Conservation (phyloP, 2,329 filamentous ascomycete species). For the Stylonectria norvegica region DNA sequence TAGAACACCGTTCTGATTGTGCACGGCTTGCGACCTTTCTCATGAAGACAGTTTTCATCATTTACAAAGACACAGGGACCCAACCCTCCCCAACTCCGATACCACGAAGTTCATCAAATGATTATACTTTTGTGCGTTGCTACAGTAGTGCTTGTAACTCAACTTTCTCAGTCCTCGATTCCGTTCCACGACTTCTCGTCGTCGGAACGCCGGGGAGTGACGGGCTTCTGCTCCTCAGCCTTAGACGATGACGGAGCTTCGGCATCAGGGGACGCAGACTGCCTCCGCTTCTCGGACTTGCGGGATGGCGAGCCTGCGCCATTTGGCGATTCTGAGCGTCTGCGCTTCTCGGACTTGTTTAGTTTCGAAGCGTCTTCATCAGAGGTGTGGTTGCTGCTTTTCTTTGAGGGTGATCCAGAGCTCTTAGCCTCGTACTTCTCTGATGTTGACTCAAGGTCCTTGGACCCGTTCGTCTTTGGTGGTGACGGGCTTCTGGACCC, state of each 20-base stretch:
- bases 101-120: constrained; percentile 4
- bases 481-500: not conserved
- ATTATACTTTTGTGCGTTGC: constrained; percentile 3
- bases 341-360: constrained; percentile 19
- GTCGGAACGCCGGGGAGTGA: constrained; percentile 27
- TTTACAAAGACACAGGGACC: constrained; percentile 4
- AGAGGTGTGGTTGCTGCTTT: constrained; percentile 21
- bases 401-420: constrained; percentile 5
- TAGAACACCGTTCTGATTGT: too few species aligned
- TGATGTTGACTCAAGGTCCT: constrained; percentile 7
- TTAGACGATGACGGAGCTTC: not conserved
- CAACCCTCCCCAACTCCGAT: constrained; percentile 7
- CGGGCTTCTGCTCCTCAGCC: constrained; percentile 7
- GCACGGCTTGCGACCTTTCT: too few species aligned
- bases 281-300: constrained; percentile 25
- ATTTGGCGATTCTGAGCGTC: constrained; percentile 28
- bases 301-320: constrained; percentile 24
- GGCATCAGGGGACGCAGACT: too few species aligned
- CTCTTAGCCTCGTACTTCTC: constrained; percentile 9
- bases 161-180: constrained; percentile 34
- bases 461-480: too few species aligned
- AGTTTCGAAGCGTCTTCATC: constrained; percentile 31
- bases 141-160: not conserved
- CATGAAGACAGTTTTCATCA: not conserved
- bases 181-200: constrained; percentile 44